Evolutionary conservation across 768 basidiomycete species (phyloP).

Genomic region (Tulasnella sp.): DNA sequence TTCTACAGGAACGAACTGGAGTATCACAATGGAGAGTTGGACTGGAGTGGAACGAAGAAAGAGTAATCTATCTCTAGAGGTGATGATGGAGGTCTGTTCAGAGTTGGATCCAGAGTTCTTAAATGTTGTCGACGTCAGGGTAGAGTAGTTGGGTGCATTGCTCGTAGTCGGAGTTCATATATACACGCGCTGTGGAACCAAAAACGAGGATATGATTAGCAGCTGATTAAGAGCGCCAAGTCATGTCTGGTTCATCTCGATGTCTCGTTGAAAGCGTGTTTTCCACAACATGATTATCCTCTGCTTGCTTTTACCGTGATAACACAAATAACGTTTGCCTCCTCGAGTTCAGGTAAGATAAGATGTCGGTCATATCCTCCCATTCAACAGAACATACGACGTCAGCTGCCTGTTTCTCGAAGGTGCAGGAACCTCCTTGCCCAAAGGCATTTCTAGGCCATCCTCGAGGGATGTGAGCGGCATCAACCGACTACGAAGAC

Average conservation of each 20-base stretch:
- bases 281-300: background rate
- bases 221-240: background rate
- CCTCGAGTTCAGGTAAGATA: background rate
- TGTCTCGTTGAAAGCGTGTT: background rate
- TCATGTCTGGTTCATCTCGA: background rate
- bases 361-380: background rate
- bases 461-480: too few species aligned
- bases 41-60: background rate
- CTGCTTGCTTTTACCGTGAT: background rate
- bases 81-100: background rate
- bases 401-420: too few species aligned
- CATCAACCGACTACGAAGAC: too few species aligned
- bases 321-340: background rate
- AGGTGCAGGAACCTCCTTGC: too few species aligned
- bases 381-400: background rate
- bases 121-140: background rate
- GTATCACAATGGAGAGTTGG: background rate
- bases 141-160: too few species aligned
- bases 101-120: background rate
- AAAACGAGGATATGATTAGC: background rate
- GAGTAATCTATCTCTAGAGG: background rate
- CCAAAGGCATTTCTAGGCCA: too few species aligned
- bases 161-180: background rate
- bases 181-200: background rate
- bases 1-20: background rate